Conservation (phyloP, 176 grass and related monocot genomes). For the Triticum aestivum region IWGSC_CS_RefSeq_v2.1 NC_057808.1:49356905-49357404, state of each 20-base stretch:
- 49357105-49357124: slow-evolving; percentile 97
- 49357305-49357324: slow-evolving; percentile 90
- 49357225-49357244: slow-evolving; percentile 65
- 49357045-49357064: neutral
- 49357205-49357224: slow-evolving; percentile 15
- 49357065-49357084: neutral
- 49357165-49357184: slow-evolving; percentile 26
- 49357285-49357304: slow-evolving; percentile 95
- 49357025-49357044: neutral
- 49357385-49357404: slow-evolving; percentile 55
- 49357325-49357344: slow-evolving; percentile 98
- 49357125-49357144: slow-evolving; percentile 95
- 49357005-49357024: slow-evolving; percentile 3
- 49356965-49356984: neutral
- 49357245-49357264: slow-evolving; percentile 98
- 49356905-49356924: slow-evolving; percentile 6
- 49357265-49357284: slow-evolving; percentile 97
- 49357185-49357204: slow-evolving; percentile 3
- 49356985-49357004: neutral
- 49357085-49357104: slow-evolving; percentile 30
- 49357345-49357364: slow-evolving; percentile 93
- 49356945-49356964: neutral
- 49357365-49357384: slow-evolving; percentile 96
- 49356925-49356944: slow-evolving; percentile 7
- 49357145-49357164: slow-evolving; percentile 99